These are phyloP conservation scores for Penicillium expansum DNA, from an alignment of 2,329 filamentous ascomycete species.

Conservation along the genomic window DNA sequence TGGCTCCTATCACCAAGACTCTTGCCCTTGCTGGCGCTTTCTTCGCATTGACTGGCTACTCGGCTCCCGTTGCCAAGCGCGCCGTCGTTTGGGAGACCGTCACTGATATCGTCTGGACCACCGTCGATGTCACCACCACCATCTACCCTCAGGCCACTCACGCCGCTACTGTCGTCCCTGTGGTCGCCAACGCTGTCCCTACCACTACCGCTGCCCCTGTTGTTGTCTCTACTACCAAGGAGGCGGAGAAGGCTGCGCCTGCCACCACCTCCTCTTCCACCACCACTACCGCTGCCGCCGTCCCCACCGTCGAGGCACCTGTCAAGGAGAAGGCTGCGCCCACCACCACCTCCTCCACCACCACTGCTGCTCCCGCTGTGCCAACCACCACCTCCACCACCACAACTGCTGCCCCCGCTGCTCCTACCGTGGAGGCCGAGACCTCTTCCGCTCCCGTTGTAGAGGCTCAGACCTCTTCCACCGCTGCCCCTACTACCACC, in stretches of 20 bases:
- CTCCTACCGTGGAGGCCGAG: constrained; percentile 2
- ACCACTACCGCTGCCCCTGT: constrained; percentile 9
- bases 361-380: constrained; percentile 10
- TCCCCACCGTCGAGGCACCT: not conserved
- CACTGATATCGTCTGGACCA: constrained; percentile 48
- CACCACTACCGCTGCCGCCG: constrained; percentile 8
- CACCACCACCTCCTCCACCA: constrained; percentile 10
- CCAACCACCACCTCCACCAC: constrained; percentile 11
- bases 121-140: constrained; percentile 49
- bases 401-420: constrained; percentile 10
- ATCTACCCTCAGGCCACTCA: constrained; percentile 38
- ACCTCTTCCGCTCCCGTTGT: constrained; percentile 5
- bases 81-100: constrained; percentile 52
- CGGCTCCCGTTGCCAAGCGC: constrained; percentile 38
- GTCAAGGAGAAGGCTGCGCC: constrained; percentile 2
- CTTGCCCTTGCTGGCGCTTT: constrained; percentile 37
- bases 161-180: constrained; percentile 22
- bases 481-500: not conserved
- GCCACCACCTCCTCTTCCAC: constrained; percentile 10
- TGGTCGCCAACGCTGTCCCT: constrained; percentile 20
- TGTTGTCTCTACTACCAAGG: not conserved
- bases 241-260: constrained; percentile 5
- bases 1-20: constrained; percentile 40
- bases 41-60: constrained; percentile 32
- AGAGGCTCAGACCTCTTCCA: not conserved